These are phyloP conservation scores for Polyplosphaeria fusca DNA, from an alignment of 495 filamentous ascomycete genomes.

Conservation along the genomic window DNA sequence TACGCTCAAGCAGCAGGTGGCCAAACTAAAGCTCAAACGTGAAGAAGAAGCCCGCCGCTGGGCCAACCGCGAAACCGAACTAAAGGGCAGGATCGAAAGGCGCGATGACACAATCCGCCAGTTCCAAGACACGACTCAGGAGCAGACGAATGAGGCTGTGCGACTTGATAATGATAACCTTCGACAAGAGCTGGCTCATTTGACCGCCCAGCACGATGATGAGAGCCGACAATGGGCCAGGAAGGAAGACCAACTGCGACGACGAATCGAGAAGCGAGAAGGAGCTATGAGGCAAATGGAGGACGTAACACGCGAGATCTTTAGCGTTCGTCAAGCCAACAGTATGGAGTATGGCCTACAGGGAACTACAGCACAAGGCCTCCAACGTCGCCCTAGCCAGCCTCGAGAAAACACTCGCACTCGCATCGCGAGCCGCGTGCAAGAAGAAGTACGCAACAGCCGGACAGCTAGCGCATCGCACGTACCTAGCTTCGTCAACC, in stretches of 20 bases:
- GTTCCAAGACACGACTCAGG: constrained; percentile 28
- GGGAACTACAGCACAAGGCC: background rate
- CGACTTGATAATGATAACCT: constrained; percentile 31
- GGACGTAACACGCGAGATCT: constrained; percentile 30
- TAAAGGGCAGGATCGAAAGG: constrained; percentile 20
- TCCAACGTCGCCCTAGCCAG: constrained; percentile 8
- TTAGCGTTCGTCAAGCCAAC: constrained; percentile 21
- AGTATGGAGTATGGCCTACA: constrained; percentile 15
- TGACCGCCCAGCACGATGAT: constrained; percentile 30
- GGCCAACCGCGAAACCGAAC: constrained; percentile 16
- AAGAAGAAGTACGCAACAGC: constrained; percentile 34
- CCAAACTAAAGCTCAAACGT: constrained; percentile 44
- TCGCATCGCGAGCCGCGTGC: constrained; percentile 32
- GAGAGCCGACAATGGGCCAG: constrained; percentile 24
- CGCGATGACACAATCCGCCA: constrained; percentile 33
- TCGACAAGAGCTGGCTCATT: constrained; percentile 28
- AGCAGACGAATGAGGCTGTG: constrained; percentile 31
- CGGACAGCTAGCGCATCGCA: constrained; percentile 19
- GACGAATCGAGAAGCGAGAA: constrained; percentile 28
- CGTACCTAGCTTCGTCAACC: background rate
- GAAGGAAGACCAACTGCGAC: constrained; percentile 30
- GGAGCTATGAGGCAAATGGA: constrained; percentile 23
- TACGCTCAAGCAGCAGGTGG: constrained; percentile 14
- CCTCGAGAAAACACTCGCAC: constrained; percentile 33
- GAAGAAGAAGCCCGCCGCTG: constrained; percentile 37